phyloP scores from a whole-genome alignment of 139 green algal species.

The Spirogloea muscicola region DNA sequence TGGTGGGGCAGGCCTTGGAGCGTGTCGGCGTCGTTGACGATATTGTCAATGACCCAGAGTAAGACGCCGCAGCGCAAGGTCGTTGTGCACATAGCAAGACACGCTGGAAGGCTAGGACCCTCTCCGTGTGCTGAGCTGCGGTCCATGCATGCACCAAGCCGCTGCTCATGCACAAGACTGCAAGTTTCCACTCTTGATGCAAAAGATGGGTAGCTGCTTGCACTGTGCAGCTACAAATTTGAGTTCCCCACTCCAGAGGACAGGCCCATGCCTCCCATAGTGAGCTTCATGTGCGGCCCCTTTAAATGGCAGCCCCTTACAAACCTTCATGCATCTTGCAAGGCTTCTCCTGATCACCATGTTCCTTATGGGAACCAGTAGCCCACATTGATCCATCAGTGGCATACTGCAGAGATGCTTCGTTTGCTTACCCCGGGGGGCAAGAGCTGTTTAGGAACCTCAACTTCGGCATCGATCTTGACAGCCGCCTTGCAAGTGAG shows the following conservation, averaged over 20 bases:
- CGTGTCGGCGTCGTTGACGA: conserved; percentile 70
- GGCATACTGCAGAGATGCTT: conserved; percentile 54
- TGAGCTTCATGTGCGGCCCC: conserved; percentile 59
- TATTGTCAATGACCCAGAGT: conserved; percentile 19
- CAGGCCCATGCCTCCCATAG: conserved; percentile 60
- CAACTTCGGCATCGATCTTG: conserved; percentile 82
- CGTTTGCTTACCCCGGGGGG: conserved; percentile 66
- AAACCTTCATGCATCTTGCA: too few relatives aligned
- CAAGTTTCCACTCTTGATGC: too few relatives aligned
- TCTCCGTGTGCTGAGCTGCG: too few relatives aligned
- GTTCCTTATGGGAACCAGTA: neutral
- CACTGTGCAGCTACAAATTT: conserved; percentile 67
- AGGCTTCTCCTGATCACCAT: too few relatives aligned
- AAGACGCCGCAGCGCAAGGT: neutral
- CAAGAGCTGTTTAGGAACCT: conserved; percentile 67
- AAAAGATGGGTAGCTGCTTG: too few relatives aligned
- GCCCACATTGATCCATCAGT: neutral
- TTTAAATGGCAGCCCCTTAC: too few relatives aligned
- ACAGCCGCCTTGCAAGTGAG: conserved; percentile 67
- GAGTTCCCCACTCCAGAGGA: conserved; percentile 61
- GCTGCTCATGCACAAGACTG: too few relatives aligned
- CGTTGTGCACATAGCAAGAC: too few relatives aligned
- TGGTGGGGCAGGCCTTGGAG: conserved; percentile 77
- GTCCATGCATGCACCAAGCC: too few relatives aligned
- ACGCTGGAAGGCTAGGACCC: too few relatives aligned